A percentile compares a stretch with the other conserved stretches of the same genome.
These are phyloP conservation scores for Ochetophila trinervis DNA, from an alignment of 306 rosid species.

Conservation along the genomic window DNA sequence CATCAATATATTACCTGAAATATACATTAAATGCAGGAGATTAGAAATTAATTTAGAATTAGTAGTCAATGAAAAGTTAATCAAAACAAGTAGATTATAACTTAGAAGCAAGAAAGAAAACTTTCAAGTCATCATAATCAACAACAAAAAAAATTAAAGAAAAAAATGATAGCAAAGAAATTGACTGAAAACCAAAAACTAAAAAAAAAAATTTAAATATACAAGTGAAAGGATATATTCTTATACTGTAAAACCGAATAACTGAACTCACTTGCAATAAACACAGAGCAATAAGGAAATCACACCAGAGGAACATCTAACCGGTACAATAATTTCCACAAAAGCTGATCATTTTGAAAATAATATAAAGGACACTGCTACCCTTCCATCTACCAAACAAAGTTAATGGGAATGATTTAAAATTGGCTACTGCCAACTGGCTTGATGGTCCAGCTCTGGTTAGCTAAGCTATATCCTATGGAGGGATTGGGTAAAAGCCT, in stretches of 20 bases:
- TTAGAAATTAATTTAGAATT: too few relatives aligned
- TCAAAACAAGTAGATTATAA: not conserved
- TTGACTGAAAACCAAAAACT: not conserved
- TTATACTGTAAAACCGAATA: not conserved
- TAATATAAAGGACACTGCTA: not conserved
- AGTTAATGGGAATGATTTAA: not conserved
- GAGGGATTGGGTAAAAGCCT: not conserved
- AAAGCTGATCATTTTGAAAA: not conserved
- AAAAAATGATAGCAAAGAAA: not conserved
- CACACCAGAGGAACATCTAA: not conserved
- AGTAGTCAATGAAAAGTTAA: slow-evolving; percentile 13
- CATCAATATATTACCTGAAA: slow-evolving; percentile 37
- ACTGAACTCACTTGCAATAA: slow-evolving; percentile 9
- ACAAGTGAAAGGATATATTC: not conserved
- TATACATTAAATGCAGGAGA: slow-evolving; percentile 18
- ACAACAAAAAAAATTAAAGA: too few relatives aligned
- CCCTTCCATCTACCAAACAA: too few relatives aligned
- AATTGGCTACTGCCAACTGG: not conserved
- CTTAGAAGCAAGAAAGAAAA: not conserved
- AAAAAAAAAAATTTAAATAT: not conserved
- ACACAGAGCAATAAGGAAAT: not conserved
- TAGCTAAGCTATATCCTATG: not conserved
- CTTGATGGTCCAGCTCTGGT: not conserved
- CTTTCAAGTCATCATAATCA: not conserved
- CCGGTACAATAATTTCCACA: too few relatives aligned